Evolutionary conservation across 192 early-diverging fungal species (phyloP).

Genomic region (Umbelopsis isabellina): DNA sequence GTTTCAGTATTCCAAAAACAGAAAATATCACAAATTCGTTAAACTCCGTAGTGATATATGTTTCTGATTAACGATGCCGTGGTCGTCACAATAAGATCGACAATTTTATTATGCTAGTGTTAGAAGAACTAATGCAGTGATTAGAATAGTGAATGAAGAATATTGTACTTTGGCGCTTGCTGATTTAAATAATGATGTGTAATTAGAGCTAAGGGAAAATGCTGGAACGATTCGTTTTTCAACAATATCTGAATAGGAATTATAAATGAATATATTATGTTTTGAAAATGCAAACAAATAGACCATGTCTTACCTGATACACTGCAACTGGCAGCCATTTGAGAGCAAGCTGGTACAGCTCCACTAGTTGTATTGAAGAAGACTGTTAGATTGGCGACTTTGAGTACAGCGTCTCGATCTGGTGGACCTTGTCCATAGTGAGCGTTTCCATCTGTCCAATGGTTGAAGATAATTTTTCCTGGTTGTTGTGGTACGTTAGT

Average conservation of each 20-base stretch:
- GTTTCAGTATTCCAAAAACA: too few species aligned
- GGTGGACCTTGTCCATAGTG: slow-evolving; percentile 32
- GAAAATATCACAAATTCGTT: too few species aligned
- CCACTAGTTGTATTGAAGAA: slow-evolving; percentile 24
- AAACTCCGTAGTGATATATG: too few species aligned
- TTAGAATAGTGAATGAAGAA: too few species aligned
- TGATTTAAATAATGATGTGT: not conserved
- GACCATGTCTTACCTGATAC: not conserved
- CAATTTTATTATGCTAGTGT: too few species aligned
- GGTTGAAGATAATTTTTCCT: slow-evolving; percentile 32
- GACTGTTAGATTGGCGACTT: slow-evolving; percentile 25
- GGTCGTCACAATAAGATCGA: too few species aligned
- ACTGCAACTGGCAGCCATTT: slow-evolving; percentile 8
- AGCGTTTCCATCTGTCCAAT: slow-evolving; percentile 39
- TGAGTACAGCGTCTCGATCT: not conserved
- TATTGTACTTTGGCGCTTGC: too few species aligned
- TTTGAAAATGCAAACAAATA: not conserved
- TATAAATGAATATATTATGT: not conserved
- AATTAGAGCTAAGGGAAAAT: slow-evolving; percentile 2
- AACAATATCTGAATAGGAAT: slow-evolving; percentile 6
- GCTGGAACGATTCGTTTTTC: not conserved
- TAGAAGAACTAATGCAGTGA: too few species aligned
- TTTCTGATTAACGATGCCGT: too few species aligned
- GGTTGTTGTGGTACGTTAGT: slow-evolving; percentile 23
- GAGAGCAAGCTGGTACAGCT: not conserved